Base-by-base conservation (phyloP, 768 basidiomycete species). In the Zangia roseola region DNA sequence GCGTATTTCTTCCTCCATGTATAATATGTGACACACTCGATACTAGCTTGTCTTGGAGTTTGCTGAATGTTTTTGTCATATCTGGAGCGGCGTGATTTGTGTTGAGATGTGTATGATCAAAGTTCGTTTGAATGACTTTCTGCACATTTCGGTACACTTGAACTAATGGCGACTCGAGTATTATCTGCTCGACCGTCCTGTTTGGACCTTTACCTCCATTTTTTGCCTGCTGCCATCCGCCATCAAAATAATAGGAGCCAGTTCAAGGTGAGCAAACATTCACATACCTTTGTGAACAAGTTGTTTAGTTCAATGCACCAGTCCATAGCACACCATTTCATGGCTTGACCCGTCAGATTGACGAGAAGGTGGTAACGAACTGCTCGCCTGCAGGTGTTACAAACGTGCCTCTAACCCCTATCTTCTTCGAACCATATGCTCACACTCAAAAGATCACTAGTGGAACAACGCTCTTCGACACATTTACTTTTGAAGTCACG, bases 291-390 rank as follows among this genome's bases (percentile, higher is more conserved):
- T 6, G 63, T 74, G n/a, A 67, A 74, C 2, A 75, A 61, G 47
- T 77, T 77, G 25, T 74, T 69, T 3, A 69, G 58, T 48, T 79
- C 73, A 2, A 73, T 56, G 8, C 67, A 43, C 74, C 73, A 77
- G 41, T 77, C 74, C 3, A 74, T 56, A 0, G 59, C 65, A 1
- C 63, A 52, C 31, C 68, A 78, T 0, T 51, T 49, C 3, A 60
- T 57, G 8, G 47, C 40, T 28, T 62, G 59, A 0, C 74, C 72
- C 0, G 63, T 72, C 0, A 69, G 74, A 47, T 76, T 77, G 5
- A 61, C 40, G 23, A 71, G 65, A 2, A 59, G 13, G 39, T 16
- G 1, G 58, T 43, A 36, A 46, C 51, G 55, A 5, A 58, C 30
- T 0, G 52, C 56, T 40, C 7, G 25, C 12, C 43, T 45, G n/a